Evolutionary conservation across 805 yeast species (phyloP), one percentile per base, ranked within the genome.

Genomic region (Saccharomycopsis sp.): DNA sequence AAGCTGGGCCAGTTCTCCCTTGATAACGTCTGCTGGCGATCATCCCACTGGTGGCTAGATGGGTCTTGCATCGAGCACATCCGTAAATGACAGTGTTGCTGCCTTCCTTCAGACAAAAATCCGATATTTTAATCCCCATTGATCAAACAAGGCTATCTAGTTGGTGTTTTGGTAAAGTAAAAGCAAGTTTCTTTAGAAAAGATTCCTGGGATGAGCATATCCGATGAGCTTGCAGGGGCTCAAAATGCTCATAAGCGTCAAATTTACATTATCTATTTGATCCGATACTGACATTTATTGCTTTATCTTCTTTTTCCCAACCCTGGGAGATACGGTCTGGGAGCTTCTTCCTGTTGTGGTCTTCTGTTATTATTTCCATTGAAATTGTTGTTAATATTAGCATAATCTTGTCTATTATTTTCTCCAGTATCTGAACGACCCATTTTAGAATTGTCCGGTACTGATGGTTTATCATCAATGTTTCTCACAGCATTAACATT

Each of bases 1-100:
- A 67, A 1, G 82, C 85, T 39, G 66, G 66, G 0, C 86, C 85
- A 1, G 70, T 62, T 32, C 62, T 61, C 1, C 84, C 85, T 18
- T 61, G 58, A 51, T 76, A 78, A 36, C 67, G 69, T 49, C 62
- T 58, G 9, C 70, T 64, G 34, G 61, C 43, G 25, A 67, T 57
- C 43, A 61, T 57, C 25, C 51, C 49, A 21, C 56, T 52, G 10
- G 56, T 46, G 8, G 71, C 58, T 8, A 67, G 52, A 45, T 67
- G 72, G 2, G 72, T 62, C 45, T 55, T 53, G 52, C 72, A 67
- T 18, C 47, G 33, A 28, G 50, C 42, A 47, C 72, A 67, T 28
- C 64, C 65, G 49, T 59, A 67, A 37, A 63, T 48, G 45, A 5
- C 15, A 9, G 6, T 14, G 10, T 10, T 20, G 3, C 14, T 6